Percentiles rank a stretch among this genome's conserved stretches.
Evolutionary conservation across 192 early-diverging fungal species (phyloP).

Genomic region (Coemansia sp.): DNA sequence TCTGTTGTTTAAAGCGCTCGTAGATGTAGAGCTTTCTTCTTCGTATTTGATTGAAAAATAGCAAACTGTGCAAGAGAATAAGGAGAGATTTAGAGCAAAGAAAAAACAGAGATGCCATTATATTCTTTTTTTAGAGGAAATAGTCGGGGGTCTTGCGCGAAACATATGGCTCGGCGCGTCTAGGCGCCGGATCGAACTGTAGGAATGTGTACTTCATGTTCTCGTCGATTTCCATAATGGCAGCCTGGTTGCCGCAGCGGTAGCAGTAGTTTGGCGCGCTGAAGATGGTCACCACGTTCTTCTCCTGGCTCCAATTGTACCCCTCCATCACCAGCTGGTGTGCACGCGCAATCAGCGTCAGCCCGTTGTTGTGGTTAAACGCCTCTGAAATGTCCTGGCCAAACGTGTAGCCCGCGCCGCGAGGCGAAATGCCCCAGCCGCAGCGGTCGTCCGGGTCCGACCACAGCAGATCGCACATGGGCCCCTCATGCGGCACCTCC

Average conservation of each 20-base stretch:
- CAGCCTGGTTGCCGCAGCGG: slow-evolving; percentile 98
- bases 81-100: slow-evolving; percentile 2
- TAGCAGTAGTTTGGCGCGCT: slow-evolving; percentile 99
- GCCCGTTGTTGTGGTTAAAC: slow-evolving; percentile 92
- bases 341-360: slow-evolving; percentile 95
- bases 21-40: neutral
- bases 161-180: slow-evolving; percentile 97
- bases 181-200: slow-evolving; percentile 97
- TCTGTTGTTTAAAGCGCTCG: slow-evolving; percentile 67
- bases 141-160: slow-evolving; percentile 98
- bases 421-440: slow-evolving; percentile 84
- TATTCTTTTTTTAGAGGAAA: slow-evolving; percentile 71
- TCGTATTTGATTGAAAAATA: neutral
- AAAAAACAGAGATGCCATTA: neutral
- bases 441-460: slow-evolving; percentile 84
- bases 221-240: slow-evolving; percentile 99
- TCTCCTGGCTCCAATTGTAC: slow-evolving; percentile 98
- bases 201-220: slow-evolving; percentile 98
- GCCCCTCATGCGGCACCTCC: slow-evolving; percentile 85
- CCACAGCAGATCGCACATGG: slow-evolving; percentile 87
- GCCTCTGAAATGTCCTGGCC: slow-evolving; percentile 84
- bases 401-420: slow-evolving; percentile 86
- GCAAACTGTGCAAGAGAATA: slow-evolving; percentile 6
- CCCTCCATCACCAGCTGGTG: slow-evolving; percentile 95
- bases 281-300: slow-evolving; percentile 98